Evolutionary conservation across 805 yeast genomes (phyloP), one percentile per base, ranked within the genome.

Genomic region (Candida nanaspora): DNA sequence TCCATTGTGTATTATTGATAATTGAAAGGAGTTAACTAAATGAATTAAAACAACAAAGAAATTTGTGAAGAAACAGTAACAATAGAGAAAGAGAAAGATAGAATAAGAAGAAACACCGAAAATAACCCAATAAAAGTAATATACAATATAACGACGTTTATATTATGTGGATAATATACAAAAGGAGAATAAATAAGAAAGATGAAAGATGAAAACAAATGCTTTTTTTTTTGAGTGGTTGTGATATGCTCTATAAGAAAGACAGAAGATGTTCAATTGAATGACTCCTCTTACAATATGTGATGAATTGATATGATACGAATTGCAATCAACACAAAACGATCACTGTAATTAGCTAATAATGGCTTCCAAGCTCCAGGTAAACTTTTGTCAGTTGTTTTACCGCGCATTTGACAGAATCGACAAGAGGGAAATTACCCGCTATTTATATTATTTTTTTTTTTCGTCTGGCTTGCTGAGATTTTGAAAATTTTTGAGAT

Each of bases 1-100:
- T 82, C 87, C 88, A 82, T 82, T n/a, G n/a, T 30, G 11, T 27
- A 27, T 27, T 27, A 27, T 27, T 27, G n/a, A 23, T 23, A 8
- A 10, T 23, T 7, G 11, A 23, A 23, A 23, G 26, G 30, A 28
- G 5, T n/a, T n/a, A n/a, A n/a, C n/a, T n/a, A n/a, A n/a, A n/a
- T 23, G 11, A 23, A 23, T 8, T 23, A 23, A 23, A 23, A 23
- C 26, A 23, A 23, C 7, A 23, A 13, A n/a, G 19, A 29, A 10
- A 14, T 29, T 10, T 15, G 6, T 29, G 4, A 15, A n/a, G 5
- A 28, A 13, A 7, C 14, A 28, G n/a, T 28, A 16, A 25, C 27
- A 11, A 25, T 14, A 28, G n/a, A 11, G 14, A 28, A 28, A 28
- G 30, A 28, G 11, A 28, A 28, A n/a, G n/a, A n/a, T n/a, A n/a